phyloP scores from a whole-genome alignment of 2,329 filamentous ascomycete species.

The Paradendryphiella salina region DNA sequence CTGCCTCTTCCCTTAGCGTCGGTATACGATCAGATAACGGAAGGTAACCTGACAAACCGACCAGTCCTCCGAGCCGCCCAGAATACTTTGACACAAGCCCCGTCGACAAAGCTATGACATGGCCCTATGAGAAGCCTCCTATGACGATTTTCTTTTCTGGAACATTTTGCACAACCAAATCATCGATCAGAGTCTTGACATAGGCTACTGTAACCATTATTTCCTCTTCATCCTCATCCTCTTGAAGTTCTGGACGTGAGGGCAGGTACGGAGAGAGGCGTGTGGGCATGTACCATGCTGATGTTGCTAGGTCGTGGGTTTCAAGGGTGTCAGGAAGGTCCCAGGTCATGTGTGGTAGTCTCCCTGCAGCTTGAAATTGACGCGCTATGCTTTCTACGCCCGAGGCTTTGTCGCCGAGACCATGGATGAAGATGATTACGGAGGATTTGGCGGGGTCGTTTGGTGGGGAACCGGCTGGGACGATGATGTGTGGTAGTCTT shows the following conservation, averaged over 20 bases:
- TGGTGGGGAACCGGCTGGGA: conserved; percentile 42
- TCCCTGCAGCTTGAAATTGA: conserved; percentile 54
- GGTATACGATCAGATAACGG: conserved; percentile 49
- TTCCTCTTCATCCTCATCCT: conserved; percentile 53
- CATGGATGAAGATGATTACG: conserved; percentile 54
- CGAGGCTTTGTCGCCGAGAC: conserved; percentile 53
- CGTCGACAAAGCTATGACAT: conserved; percentile 51
- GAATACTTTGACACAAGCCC: conserved; percentile 49
- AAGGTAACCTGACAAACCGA: conserved; percentile 54
- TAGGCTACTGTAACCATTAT: conserved; percentile 48
- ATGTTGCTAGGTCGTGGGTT: conserved; percentile 52
- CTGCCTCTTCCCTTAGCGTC: conserved; percentile 45
- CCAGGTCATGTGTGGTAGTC: conserved; percentile 56
- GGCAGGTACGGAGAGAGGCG: conserved; percentile 47
- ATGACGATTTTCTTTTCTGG: conserved; percentile 51
- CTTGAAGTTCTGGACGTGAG: conserved; percentile 50
- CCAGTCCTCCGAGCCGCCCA: conserved; percentile 49
- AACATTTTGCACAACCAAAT: conserved; percentile 48
- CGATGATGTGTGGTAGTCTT: conserved; percentile 43
- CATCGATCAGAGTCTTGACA: conserved; percentile 50
- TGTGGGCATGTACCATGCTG: conserved; percentile 54
- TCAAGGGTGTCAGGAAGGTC: conserved; percentile 56
- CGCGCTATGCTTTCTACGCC: conserved; percentile 51
- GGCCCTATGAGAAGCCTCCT: conserved; percentile 55
- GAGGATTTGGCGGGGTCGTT: conserved; percentile 46